These are phyloP conservation scores for Aschersonia sp. DNA, from an alignment of 2,329 filamentous ascomycete species.

Conservation along the genomic window DNA sequence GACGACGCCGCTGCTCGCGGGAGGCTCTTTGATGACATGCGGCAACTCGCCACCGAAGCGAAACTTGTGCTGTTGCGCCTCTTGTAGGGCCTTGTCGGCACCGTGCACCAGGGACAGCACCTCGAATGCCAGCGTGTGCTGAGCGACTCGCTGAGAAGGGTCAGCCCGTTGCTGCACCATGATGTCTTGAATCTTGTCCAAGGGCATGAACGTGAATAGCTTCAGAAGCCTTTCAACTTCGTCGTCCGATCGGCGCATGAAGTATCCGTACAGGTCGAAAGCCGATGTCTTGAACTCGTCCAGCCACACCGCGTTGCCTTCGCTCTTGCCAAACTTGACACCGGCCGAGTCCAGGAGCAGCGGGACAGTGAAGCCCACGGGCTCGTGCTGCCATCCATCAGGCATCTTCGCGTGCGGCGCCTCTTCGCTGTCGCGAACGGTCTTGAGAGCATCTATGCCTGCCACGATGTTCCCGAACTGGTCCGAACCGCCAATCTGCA, in stretches of 20 bases:
- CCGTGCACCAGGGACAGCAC: constrained; percentile 73
- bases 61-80: constrained; percentile 38
- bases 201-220: constrained; percentile 78
- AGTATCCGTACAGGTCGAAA: constrained; percentile 86
- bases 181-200: constrained; percentile 48
- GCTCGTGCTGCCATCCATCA: constrained; percentile 32
- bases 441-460: constrained; percentile 73
- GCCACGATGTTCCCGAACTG: constrained; percentile 94
- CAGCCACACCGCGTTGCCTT: constrained; percentile 89
- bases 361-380: constrained; percentile 81
- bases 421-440: constrained; percentile 46
- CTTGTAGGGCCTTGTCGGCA: constrained; percentile 42
- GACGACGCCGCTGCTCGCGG: constrained; percentile 15
- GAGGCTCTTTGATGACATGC: constrained; percentile 14
- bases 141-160: constrained; percentile 60
- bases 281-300: constrained; percentile 65
- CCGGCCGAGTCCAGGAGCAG: constrained; percentile 76
- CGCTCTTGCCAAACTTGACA: constrained; percentile 87
- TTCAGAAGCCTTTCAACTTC: constrained; percentile 74
- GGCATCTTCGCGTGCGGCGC: constrained; percentile 25
- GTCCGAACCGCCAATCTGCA: constrained; percentile 91
- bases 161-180: constrained; percentile 56
- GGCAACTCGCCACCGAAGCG: constrained; percentile 28
- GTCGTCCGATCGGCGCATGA: constrained; percentile 67
- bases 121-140: constrained; percentile 72